Conservation (phyloP, 2,329 filamentous ascomycete species). For the Botrytis fabae region DNA sequence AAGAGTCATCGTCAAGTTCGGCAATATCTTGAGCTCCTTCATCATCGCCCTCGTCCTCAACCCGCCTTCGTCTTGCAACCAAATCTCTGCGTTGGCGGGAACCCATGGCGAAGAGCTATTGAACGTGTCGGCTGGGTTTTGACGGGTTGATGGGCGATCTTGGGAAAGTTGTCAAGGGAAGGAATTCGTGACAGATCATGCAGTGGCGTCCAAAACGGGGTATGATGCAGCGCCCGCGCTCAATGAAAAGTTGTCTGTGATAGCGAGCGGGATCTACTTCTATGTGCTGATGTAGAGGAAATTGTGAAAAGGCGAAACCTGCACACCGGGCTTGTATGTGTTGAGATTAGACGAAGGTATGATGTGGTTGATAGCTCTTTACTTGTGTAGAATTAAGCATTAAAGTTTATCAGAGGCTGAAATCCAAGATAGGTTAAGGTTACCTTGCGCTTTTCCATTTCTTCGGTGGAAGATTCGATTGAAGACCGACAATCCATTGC, state of each 20-base stretch:
- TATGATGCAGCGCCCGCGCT: constrained; percentile 41
- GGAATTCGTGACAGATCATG: constrained; percentile 41
- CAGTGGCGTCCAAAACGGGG: constrained; percentile 37
- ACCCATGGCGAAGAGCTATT: constrained; percentile 47
- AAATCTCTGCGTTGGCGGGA: constrained; percentile 62
- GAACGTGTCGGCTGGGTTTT: constrained; percentile 37
- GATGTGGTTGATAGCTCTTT: constrained; percentile 22
- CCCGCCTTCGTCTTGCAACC: constrained; percentile 66
- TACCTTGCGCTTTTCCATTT: constrained; percentile 9
- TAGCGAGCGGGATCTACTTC: constrained; percentile 15
- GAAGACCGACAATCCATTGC: background rate
- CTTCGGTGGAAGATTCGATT: constrained; percentile 7
- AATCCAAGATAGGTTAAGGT: constrained; percentile 17
- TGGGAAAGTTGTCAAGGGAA: constrained; percentile 35
- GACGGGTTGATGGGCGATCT: constrained; percentile 40
- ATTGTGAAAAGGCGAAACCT: constrained; percentile 37
- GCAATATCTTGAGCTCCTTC: constrained; percentile 57
- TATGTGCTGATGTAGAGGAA: constrained; percentile 29
- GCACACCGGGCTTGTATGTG: constrained; percentile 33
- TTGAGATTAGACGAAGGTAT: constrained; percentile 7
- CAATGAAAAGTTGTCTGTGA: constrained; percentile 36
- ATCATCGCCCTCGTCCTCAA: constrained; percentile 71
- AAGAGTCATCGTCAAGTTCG: constrained; percentile 64
- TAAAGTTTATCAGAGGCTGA: constrained; percentile 22
- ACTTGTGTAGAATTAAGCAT: constrained; percentile 8